phyloP scores from a whole-genome alignment of 1,139 yeast genomes.

The Candida tropicalis region DNA sequence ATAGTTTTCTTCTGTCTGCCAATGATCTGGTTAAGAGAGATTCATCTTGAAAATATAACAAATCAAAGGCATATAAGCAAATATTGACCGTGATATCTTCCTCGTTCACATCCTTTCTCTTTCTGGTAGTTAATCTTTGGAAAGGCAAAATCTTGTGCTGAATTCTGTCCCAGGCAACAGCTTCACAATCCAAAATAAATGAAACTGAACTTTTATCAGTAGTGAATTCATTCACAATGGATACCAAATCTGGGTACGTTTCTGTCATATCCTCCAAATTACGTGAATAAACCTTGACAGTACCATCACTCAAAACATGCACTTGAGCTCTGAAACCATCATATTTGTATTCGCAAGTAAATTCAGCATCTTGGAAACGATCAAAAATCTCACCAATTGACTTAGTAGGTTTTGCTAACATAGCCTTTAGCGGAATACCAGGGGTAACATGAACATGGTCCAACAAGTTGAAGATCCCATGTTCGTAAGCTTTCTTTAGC shows the following conservation, averaged over 20 bases:
- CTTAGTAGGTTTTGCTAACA: constrained; percentile 98
- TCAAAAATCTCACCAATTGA: constrained; percentile 88
- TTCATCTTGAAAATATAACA: constrained; percentile 71
- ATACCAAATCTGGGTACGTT: constrained; percentile 86
- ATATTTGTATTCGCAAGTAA: constrained; percentile 94
- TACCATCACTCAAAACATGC: constrained; percentile 70
- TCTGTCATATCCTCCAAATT: constrained; percentile 97
- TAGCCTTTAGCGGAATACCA: constrained; percentile 94
- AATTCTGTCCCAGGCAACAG: constrained; percentile 96
- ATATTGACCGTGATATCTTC: constrained; percentile 88
- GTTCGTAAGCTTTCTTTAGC: constrained; percentile 62
- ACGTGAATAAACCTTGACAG: constrained; percentile 80
- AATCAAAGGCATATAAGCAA: constrained; percentile 89
- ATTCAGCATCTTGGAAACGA: constrained; percentile 79
- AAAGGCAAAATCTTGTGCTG: constrained; percentile 82
- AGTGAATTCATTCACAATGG: constrained; percentile 65
- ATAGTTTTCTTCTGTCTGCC: constrained; percentile 64
- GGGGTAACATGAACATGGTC: constrained; percentile 80
- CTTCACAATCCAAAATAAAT: constrained; percentile 90
- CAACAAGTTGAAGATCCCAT: constrained; percentile 67
- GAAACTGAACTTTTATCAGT: constrained; percentile 41
- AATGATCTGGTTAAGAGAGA: constrained; percentile 71
- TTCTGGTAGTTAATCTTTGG: constrained; percentile 89
- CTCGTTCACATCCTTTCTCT: constrained; percentile 88
- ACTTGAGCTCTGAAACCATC: constrained; percentile 99